Evolutionary conservation across 805 yeast species (phyloP), one percentile per base, ranked within the genome.

Genomic region (Kuraishia capsulata): DNA sequence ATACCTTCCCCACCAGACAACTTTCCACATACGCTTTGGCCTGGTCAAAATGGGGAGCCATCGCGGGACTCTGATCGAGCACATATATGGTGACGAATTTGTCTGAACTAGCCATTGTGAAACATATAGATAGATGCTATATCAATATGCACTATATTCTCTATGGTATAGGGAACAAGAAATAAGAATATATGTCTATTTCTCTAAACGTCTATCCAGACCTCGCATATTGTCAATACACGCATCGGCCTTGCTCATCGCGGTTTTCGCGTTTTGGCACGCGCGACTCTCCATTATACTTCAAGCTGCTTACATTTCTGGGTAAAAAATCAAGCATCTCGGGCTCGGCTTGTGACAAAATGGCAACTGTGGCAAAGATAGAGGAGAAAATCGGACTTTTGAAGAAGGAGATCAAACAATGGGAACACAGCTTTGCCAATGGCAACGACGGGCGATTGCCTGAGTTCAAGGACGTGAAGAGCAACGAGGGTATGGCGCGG

Each of bases 371-470:
- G 26, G 26, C 26, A 8, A 23, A 23, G 11, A 23, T 23, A 14
- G 31, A 28, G 31, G 17, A 9, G 31, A 28, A 13, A n/a, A 26
- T 42, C n/a, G 24, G 20, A 4, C 13, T 41, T 35, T 46, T 72
- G 26, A 67, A 68, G 44, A 44, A 56, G 8, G 67, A 64, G 39
- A 57, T 75, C 38, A 76, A 76, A 45, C 50, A 51, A n/a, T 76
- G 81, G 80, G 81, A 76, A 42, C 61, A 65, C 29, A 44, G 46
- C 3, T 76, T 74, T 46, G 49, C 53, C n/a, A 46, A 47, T 6
- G 43, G 47, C 17, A 44, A 64, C 36, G 35, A 36, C 24, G 68
- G 71, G 2, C 53, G 73, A 13, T 54, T 56, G 17, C 80, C 81
- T 0, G 44, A 54, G 0, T 63, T 59, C 30, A 59, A 59, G 8